Conservation (phyloP, 176 grass and related monocot species). For the Thalia dealbata region DNA sequence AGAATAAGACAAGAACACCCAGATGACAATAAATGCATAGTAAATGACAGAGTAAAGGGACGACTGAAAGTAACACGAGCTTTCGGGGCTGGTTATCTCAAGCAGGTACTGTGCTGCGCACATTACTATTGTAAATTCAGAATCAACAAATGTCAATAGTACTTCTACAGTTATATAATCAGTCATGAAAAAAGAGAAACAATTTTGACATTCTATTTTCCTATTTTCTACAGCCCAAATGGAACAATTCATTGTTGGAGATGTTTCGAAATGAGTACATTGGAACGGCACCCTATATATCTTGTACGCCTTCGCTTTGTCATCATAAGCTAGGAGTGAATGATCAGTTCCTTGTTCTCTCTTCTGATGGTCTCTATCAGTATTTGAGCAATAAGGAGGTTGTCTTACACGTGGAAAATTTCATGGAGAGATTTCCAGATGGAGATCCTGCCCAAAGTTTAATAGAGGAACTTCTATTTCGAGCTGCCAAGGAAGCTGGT, state of each 20-base stretch:
- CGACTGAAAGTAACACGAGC: slow-evolving; percentile 82
- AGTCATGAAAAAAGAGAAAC: neutral
- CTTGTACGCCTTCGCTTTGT: slow-evolving; percentile 69
- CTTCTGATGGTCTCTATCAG: slow-evolving; percentile 89
- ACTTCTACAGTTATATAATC: neutral
- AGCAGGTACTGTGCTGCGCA: slow-evolving; percentile 44
- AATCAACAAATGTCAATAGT: neutral
- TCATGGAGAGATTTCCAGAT: slow-evolving; percentile 86
- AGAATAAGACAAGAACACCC: slow-evolving; percentile 82
- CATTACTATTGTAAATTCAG: neutral
- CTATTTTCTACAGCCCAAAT: slow-evolving; percentile 42
- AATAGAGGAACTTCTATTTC: slow-evolving; percentile 79
- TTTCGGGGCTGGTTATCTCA: slow-evolving; percentile 93
- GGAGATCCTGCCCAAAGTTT: slow-evolving; percentile 92
- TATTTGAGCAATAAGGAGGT: slow-evolving; percentile 92
- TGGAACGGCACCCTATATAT: slow-evolving; percentile 61
- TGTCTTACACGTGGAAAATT: slow-evolving; percentile 77
- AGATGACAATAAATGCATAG: slow-evolving; percentile 78
- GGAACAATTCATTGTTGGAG: slow-evolving; percentile 70
- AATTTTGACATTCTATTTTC: neutral
- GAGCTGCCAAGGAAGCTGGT: slow-evolving; percentile 89
- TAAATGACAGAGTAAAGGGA: slow-evolving; percentile 89
- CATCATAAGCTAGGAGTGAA: slow-evolving; percentile 52
- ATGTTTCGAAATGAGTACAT: slow-evolving; percentile 82
- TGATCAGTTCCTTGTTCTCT: slow-evolving; percentile 88